Percentiles rank a stretch among this genome's conserved stretches.
phyloP scores from a whole-genome alignment of 495 filamentous ascomycete genomes.

The Annulohypoxylon moriforme region DNA sequence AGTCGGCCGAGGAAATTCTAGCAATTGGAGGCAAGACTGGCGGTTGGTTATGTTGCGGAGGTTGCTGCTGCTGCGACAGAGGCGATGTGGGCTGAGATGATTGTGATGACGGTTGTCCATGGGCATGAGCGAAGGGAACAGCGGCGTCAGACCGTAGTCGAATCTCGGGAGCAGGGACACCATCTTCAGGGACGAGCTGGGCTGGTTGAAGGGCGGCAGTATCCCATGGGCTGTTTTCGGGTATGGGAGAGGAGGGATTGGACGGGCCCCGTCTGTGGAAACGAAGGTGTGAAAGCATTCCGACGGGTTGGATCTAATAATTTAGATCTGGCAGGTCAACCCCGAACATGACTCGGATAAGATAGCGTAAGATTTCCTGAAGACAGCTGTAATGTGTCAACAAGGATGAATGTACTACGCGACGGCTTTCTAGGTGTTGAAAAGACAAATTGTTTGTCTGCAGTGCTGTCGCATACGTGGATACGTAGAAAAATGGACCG shows the following conservation, averaged over 20 bases:
- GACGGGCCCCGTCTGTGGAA: conserved; percentile 65
- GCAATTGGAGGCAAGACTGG: conserved; percentile 60
- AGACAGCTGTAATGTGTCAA: conserved; percentile 18
- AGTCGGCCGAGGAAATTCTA: conserved; percentile 56
- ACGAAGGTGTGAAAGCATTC: conserved; percentile 67
- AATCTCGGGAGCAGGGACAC: conserved; percentile 52
- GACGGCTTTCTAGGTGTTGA: conserved; percentile 10
- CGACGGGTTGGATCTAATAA: conserved; percentile 44
- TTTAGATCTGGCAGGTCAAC: conserved; percentile 41
- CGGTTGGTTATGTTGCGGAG: conserved; percentile 42
- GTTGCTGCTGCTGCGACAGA: conserved; percentile 19
- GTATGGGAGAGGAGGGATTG: conserved; percentile 62
- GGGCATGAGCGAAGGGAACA: conserved; percentile 41
- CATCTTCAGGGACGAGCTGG: conserved; percentile 52
- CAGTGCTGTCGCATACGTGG: conserved; percentile 33
- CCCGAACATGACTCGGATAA: conserved; percentile 39
- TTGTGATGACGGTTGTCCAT: conserved; percentile 40
- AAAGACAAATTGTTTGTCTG: conserved; percentile 24
- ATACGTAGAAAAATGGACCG: conserved; percentile 37
- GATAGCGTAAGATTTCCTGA: conserved; percentile 15
- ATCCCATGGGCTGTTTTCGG: conserved; percentile 54
- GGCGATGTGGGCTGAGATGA: conserved; percentile 22
- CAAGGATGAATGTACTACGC: conserved; percentile 34
- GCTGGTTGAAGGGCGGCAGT: conserved; percentile 51
- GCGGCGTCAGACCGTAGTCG: conserved; percentile 56